Base-by-base conservation (phyloP, 805 yeast genomes). In the Ogataea siamensis region DNA sequence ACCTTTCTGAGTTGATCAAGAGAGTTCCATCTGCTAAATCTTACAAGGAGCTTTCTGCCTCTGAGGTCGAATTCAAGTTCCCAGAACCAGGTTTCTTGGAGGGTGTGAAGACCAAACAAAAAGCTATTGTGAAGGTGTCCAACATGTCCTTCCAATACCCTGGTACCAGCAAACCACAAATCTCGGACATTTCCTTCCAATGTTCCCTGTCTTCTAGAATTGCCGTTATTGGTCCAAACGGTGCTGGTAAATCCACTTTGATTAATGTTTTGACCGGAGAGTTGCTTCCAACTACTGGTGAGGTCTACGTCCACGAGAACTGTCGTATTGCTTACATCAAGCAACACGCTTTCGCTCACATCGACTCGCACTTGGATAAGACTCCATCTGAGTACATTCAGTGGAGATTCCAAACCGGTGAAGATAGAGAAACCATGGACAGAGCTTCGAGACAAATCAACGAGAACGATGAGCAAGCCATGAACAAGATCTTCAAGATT, bases 391-490 rank as follows among this genome's bases (percentile, higher is more conserved):
- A 93, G 80, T 93, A 93, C 79, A 93, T 93, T 62, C 99, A 93
- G 79, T 93, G 99, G 99, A 93, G 99, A 84, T 93, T 91, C 97
- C 99, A 93, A 80, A 93, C 99, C 68, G 99, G 99, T 89, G 99
- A 93, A 80, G 99, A 93, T 75, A 88, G 99, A 79, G 99, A 93
- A 80, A 93, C 99, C 74, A 93, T 93, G 99, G 99, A 93, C 80
- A 87, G 98, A 79, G 99, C 98, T 69, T 87, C 94, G 72, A 87
- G 99, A 80, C 91, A 83, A 71, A 88, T 93, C 70, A 88, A 85
- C 67, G 99, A 93, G 78, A 74, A 78, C 60, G 99, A 93, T 75
- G 97, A 89, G 79, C 79, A 83, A 72, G 87, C 94, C 67, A 93
- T 93, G 99, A 88, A 93, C 89, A 93, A 91, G 81, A 84, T 93